Base-by-base conservation (phyloP, 2,329 filamentous ascomycete genomes). In the Neocucurbitaria cava region DNA sequence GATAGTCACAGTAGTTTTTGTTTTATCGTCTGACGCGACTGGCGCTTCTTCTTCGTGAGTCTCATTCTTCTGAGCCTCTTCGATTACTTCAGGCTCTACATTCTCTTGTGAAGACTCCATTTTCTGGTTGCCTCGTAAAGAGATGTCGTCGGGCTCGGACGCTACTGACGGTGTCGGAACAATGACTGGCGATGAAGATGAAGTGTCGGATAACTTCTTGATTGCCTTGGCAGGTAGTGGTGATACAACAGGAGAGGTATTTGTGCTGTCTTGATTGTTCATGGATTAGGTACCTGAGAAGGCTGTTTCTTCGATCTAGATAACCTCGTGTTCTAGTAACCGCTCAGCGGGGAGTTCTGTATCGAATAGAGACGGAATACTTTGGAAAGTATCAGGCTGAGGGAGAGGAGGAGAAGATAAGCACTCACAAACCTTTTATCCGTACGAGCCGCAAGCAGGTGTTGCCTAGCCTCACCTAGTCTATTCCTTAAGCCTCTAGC, bases 111-210 rank as follows among this genome's bases (percentile, higher is more conserved):
- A 59, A 15, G 59, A 33, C 11, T 60, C 59, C 58, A 66, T 65
- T 2, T 49, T 56, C 23, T 30, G 49, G 28, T 41, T 51, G n/a
- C 54, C 46, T 31, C 57, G 59, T 3, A 69, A 44, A 7, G 50
- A 53, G 23, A 64, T 44, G 6, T 54, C 56, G 36, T 64, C 64
- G 13, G 63, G 52, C 3, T 70, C 66, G 8, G 62, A 63, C 11
- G 48, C 59, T 3, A 64, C 55, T n/a, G 61, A 63, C 1, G 68
- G 68, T 10, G 69, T 70, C 10, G 66, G 46, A 20, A 71, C 49
- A 17, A 66, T 46, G 23, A 69, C 58, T 33, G 65, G 66, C 8
- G 68, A 68, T 5, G 68, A 71, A 11, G 43, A 54, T 3, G 58
- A 64, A 3, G 58, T 68, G 15, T 66, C 59, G 24, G 65, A 68